A percentile compares a stretch with the other conserved stretches of the same genome.
phyloP scores from a whole-genome alignment of 768 basidiomycete species.

The Suillus subalutaceus region DNA sequence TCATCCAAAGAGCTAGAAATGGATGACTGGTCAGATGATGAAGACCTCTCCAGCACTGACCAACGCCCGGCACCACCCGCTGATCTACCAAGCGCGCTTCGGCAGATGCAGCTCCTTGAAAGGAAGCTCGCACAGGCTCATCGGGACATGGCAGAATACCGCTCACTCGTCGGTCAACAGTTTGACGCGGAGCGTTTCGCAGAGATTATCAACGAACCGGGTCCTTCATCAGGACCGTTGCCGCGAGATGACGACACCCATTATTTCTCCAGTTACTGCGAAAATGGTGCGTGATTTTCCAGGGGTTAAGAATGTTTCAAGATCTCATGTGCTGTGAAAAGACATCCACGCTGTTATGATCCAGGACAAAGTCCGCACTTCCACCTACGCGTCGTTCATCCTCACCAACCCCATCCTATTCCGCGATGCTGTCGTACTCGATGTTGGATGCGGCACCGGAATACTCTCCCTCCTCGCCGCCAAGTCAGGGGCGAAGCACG shows the following conservation, averaged over 20 bases:
- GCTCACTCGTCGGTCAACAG: constrained; percentile 54
- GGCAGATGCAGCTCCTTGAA: constrained; percentile 62
- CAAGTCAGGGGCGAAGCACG: constrained; percentile 83
- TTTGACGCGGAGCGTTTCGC: constrained; percentile 49
- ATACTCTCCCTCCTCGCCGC: constrained; percentile 92
- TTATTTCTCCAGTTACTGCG: constrained; percentile 90
- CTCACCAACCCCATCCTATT: constrained; percentile 80
- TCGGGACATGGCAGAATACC: constrained; percentile 65
- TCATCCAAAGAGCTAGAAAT: constrained; percentile 56
- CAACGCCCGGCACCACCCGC: constrained; percentile 20
- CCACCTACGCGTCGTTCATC: constrained; percentile 92
- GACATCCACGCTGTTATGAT: constrained; percentile 98
- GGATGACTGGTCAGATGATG: constrained; percentile 78
- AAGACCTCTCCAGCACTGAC: constrained; percentile 31
- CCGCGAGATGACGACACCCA: constrained; percentile 86
- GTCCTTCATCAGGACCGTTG: constrained; percentile 26
- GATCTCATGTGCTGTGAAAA: constrained; percentile 30
- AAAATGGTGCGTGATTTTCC: constrained; percentile 62
- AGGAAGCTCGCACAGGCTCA: constrained; percentile 60
- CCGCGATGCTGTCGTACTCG: constrained; percentile 84
- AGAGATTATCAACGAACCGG: constrained; percentile 44
- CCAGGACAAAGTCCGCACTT: constrained; percentile 90
- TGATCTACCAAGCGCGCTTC: constrained; percentile 37
- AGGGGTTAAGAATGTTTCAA: background rate
- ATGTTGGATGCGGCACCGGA: constrained; percentile 96